These are phyloP conservation scores for Penicillium pulvis DNA, from an alignment of 495 filamentous ascomycete genomes.

Conservation along the genomic window DNA sequence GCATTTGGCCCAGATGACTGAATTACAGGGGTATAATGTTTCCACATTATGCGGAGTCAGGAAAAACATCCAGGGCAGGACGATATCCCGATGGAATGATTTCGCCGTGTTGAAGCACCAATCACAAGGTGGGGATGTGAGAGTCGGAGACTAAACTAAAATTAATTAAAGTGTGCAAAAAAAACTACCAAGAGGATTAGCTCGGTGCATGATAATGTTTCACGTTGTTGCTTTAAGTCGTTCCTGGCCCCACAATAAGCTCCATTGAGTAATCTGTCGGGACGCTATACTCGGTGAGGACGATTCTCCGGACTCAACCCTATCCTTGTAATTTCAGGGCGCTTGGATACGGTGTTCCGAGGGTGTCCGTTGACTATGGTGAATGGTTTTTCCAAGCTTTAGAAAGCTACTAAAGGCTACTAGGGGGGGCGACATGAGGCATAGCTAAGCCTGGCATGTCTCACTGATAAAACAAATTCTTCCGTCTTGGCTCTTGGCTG, in stretches of 20 bases:
- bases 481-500: constrained; percentile 17
- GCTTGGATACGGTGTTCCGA: neutral
- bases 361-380: neutral
- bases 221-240: constrained; percentile 12
- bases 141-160: neutral
- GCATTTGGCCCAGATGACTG: neutral
- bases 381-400: neutral
- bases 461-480: constrained; percentile 10
- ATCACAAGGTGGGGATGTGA: neutral
- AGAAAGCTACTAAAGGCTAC: too few relatives aligned
- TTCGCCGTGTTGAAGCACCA: neutral
- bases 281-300: constrained; percentile 14
- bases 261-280: constrained; percentile 12
- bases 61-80: neutral
- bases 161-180: neutral
- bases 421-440: neutral
- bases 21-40: neutral
- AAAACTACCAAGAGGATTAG: constrained; percentile 5
- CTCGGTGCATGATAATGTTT: constrained; percentile 26
- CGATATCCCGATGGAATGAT: neutral
- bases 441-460: neutral
- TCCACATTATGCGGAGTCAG: neutral
- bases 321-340: neutral
- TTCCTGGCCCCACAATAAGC: constrained; percentile 20
- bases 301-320: constrained; percentile 10